Evolutionary conservation across 345 rosid genomes (phyloP).

Genomic region (Salix brachista): DNA sequence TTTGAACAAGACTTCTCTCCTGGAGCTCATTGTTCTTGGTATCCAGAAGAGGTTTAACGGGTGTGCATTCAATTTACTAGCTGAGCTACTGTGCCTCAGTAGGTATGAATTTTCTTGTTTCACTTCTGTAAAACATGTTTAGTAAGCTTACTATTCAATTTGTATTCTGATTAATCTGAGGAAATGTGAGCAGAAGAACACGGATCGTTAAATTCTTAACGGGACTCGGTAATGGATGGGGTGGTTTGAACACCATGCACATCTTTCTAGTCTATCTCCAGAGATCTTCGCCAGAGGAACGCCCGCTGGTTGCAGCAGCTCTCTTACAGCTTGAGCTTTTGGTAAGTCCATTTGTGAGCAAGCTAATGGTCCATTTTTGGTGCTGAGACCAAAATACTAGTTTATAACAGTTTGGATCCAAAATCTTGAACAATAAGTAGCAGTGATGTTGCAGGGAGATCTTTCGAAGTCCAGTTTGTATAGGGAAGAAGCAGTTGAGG

Average conservation of each 20-base stretch:
- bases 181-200: constrained; percentile 35
- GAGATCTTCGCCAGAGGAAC: constrained; percentile 43
- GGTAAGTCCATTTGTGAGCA: constrained; percentile 27
- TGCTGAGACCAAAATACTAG: background rate
- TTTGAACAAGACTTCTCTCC: constrained; percentile 41
- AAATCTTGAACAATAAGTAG: constrained; percentile 21
- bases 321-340: constrained; percentile 61
- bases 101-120: constrained; percentile 30
- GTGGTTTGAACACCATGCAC: constrained; percentile 51
- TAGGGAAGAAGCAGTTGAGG: constrained; percentile 64
- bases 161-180: constrained; percentile 4
- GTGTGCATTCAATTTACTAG: constrained; percentile 31
- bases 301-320: constrained; percentile 48
- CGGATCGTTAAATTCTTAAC: constrained; percentile 31
- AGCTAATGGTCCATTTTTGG: background rate
- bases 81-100: constrained; percentile 45
- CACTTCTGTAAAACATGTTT: background rate
- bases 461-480: constrained; percentile 42
- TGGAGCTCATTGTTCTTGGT: constrained; percentile 45
- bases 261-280: constrained; percentile 45
- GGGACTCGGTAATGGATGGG: constrained; percentile 38
- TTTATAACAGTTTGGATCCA: background rate
- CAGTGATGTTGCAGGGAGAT: constrained; percentile 53
- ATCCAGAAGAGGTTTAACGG: constrained; percentile 23
- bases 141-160: background rate